Evolutionary conservation across 2,329 filamentous ascomycete species (phyloP).

Genomic region (Torrubiellomyces zombiae): DNA sequence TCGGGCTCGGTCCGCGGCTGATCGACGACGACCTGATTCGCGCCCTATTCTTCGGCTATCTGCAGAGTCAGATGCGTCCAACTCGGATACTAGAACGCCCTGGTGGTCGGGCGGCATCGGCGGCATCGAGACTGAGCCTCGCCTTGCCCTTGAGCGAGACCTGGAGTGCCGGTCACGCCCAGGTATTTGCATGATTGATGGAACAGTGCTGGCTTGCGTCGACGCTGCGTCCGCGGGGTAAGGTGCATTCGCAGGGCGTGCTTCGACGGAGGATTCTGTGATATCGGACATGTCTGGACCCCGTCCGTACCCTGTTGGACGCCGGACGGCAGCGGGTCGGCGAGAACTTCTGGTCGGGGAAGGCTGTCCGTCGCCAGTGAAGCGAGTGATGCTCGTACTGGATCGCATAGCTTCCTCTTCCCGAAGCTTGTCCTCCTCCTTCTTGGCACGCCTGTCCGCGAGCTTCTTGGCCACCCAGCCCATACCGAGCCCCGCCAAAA

Average conservation of each 20-base stretch:
- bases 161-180: constrained; percentile 11
- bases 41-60: constrained; percentile 22
- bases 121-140: constrained; percentile 32
- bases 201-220: constrained; percentile 8
- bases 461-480: constrained; percentile 54
- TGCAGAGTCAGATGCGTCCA: constrained; percentile 14
- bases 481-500: constrained; percentile 45
- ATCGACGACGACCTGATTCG: constrained; percentile 28
- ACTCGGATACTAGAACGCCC: constrained; percentile 19
- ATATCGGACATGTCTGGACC: constrained; percentile 15
- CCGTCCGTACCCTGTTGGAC: constrained; percentile 12
- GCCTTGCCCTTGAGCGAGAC: constrained; percentile 23
- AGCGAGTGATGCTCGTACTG: constrained; percentile 44
- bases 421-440: constrained; percentile 28
- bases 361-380: constrained; percentile 50
- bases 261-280: constrained; percentile 19
- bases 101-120: constrained; percentile 35
- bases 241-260: constrained; percentile 12
- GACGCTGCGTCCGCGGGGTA: constrained; percentile 8
- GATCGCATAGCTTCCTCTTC: constrained; percentile 39
- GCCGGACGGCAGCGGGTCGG: constrained; percentile 13
- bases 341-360: constrained; percentile 25
- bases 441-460: constrained; percentile 33
- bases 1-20: constrained; percentile 27
- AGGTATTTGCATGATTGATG: constrained; percentile 4